Evolutionary conservation across 2,329 filamentous ascomycete species (phyloP), one percentile per base, ranked within the genome.

Genomic region (Fusarium keratoplasticum): DNA sequence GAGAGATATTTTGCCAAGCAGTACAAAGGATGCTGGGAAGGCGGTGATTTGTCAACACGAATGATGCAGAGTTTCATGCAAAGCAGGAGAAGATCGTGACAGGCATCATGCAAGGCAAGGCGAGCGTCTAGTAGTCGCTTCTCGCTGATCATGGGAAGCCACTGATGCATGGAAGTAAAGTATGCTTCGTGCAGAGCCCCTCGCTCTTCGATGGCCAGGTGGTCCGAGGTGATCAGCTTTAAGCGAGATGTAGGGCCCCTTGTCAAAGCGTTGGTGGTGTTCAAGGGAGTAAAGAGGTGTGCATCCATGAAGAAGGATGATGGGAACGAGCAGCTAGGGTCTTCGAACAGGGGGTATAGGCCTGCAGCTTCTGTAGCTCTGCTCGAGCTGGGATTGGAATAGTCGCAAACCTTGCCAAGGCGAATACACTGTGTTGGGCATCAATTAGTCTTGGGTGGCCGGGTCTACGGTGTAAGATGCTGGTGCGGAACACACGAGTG

Each of bases 61-160:
- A 58, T 27, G 31, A 33, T 61, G 52, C 65, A 73, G 13, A 77
- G 71, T 59, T 69, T 72, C 67, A 77, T 75, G 52, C 65, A 71
- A 14, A 77, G 57, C 1, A 74, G 25, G 40, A 77, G 66, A 6
- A 77, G 66, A 13, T 47, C 57, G 18, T 61, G 36, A n/a, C 64
- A 62, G 8, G 58, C 57, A 20, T 50, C 29, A 3, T 61, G 54
- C 13, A 52, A n/a, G 11, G 31, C 8, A 38, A 44, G 22, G 4
- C 18, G n/a, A 2, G n/a, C 25, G 9, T 33, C 31, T 4, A 69
- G 22, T 10, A 76, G 40, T 2, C 69, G 66, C 47, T 77, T 75
- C 42, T 61, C 70, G 55, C 72, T 74, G 18, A 75, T 68, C 16
- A 74, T 59, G 16, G 72, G 69, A 27, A 77, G 61, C 69, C 70